Conservation (phyloP, 305 asterid genomes). For the Solanum aculeatissimum region DNA sequence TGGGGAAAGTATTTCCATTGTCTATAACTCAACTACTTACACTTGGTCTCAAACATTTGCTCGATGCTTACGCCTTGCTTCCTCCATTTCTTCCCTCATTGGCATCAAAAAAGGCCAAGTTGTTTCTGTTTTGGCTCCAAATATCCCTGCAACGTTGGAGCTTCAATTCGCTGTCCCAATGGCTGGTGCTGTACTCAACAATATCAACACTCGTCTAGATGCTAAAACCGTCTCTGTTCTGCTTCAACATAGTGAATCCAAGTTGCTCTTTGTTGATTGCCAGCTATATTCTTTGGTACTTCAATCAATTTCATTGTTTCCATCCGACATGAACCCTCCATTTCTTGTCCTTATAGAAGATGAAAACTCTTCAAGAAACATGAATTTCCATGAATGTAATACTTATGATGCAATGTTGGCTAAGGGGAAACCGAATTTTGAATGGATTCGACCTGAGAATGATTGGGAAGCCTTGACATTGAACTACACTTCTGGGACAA, state of each 20-base stretch:
- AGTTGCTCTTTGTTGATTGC: constrained; percentile 26
- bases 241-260: constrained; percentile 38
- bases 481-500: constrained; percentile 56
- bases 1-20: constrained; percentile 30
- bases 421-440: constrained; percentile 26
- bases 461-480: constrained; percentile 44
- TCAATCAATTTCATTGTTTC: constrained; percentile 28
- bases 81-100: constrained; percentile 22
- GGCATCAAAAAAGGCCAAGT: constrained; percentile 17
- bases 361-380: background rate
- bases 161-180: constrained; percentile 59
- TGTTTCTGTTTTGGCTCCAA: constrained; percentile 49
- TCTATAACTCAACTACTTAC: constrained; percentile 19
- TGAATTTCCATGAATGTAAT: background rate
- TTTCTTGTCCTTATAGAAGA: constrained; percentile 21
- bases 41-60: constrained; percentile 46
- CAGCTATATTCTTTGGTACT: constrained; percentile 18
- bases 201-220: constrained; percentile 50
- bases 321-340: constrained; percentile 16
- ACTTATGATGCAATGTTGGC: constrained; percentile 31
- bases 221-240: constrained; percentile 27
- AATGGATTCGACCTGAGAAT: constrained; percentile 31
- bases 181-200: constrained; percentile 49
- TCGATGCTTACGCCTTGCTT: constrained; percentile 33
- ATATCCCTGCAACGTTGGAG: constrained; percentile 50